Conservation (phyloP, 148 eudicot genomes). For the Rhododendron mucronatum region DNA sequence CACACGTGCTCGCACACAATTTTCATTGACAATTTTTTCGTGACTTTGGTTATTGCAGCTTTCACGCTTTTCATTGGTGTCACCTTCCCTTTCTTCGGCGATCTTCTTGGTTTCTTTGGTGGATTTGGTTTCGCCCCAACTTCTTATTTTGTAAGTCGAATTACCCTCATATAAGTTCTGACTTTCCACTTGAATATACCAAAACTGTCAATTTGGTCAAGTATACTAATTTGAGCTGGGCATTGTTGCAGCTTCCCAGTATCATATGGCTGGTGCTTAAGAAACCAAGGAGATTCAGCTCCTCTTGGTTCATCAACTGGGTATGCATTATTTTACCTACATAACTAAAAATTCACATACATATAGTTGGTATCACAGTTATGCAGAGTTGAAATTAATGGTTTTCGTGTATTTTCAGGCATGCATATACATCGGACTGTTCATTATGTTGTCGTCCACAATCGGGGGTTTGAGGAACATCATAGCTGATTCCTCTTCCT, state of each 20-base stretch:
- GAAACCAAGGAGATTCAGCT: constrained; percentile 71
- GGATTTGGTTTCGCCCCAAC: constrained; percentile 97
- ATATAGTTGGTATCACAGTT: background rate
- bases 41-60: constrained; percentile 36
- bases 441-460: constrained; percentile 81
- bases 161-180: background rate
- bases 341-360: background rate
- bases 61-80: constrained; percentile 73
- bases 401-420: constrained; percentile 32
- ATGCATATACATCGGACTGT: constrained; percentile 63
- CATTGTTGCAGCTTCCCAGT: constrained; percentile 68
- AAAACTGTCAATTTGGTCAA: no score
- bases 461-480: constrained; percentile 84
- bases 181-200: background rate
- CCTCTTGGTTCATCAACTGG: constrained; percentile 83
- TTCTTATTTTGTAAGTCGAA: constrained; percentile 64
- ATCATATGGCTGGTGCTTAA: constrained; percentile 74
- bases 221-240: background rate
- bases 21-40: background rate
- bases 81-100: constrained; percentile 93
- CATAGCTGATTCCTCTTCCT: constrained; percentile 67
- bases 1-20: background rate
- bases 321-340: constrained; percentile 26
- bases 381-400: background rate
- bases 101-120: constrained; percentile 95